These are phyloP conservation scores for Ceraceosorus guamensis DNA, from an alignment of 1,284 basidiomycete species.

Conservation along the genomic window DNA sequence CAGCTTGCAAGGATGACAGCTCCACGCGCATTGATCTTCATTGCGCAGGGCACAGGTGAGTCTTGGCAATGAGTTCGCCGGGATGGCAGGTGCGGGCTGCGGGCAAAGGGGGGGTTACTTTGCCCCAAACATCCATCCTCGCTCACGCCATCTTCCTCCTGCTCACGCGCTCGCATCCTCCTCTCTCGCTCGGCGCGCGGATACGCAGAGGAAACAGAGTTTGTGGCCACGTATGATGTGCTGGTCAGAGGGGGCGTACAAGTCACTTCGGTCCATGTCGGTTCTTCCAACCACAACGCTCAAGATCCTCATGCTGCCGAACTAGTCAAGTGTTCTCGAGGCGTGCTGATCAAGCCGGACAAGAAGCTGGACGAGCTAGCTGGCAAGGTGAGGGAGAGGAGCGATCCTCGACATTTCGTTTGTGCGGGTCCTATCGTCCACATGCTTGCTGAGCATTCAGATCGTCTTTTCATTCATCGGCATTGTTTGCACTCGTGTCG, in stretches of 20 bases:
- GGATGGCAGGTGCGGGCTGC: conserved; percentile 1
- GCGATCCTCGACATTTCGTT: no score
- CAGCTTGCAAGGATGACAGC: neutral
- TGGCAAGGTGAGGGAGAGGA: conserved; percentile 1
- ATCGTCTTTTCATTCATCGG: no score
- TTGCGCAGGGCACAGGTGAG: conserved; percentile 84
- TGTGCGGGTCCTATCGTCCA: neutral
- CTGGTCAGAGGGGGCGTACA: conserved; percentile 36
- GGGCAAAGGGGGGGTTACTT: conserved; percentile 1
- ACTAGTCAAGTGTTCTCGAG: conserved; percentile 28
- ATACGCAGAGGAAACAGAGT: conserved; percentile 51
- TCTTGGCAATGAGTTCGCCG: conserved; percentile 51
- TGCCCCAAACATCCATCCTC: neutral
- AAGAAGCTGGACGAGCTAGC: conserved; percentile 23
- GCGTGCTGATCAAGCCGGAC: conserved; percentile 39
- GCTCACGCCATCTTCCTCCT: neutral
- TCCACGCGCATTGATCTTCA: conserved; percentile 53
- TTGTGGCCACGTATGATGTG: conserved; percentile 40
- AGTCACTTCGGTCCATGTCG: conserved; percentile 28
- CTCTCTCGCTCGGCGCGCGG: no score
- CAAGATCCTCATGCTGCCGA: conserved; percentile 15
- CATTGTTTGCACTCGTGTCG: neutral
- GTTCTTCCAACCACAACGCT: conserved; percentile 16
- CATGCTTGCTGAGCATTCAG: conserved; percentile 29
- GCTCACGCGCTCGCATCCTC: neutral